Conservation (phyloP, 306 rosid genomes). For the Casuarina equisetifolia region DNA sequence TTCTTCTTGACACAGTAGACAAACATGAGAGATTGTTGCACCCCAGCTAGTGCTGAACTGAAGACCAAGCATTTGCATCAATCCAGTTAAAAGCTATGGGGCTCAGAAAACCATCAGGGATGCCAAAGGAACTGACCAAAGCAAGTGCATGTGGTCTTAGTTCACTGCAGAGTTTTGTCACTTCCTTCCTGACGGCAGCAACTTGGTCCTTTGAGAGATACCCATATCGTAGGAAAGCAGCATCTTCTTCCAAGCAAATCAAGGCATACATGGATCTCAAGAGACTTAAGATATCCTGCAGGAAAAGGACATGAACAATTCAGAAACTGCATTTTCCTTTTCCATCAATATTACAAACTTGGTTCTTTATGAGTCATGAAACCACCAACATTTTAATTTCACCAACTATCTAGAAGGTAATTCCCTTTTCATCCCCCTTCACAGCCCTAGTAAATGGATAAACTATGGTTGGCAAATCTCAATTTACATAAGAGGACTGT, state of each 20-base stretch:
- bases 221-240: constrained; percentile 75
- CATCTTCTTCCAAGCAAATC: constrained; percentile 80
- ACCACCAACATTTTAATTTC: neutral
- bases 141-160: constrained; percentile 84
- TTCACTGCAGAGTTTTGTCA: constrained; percentile 63
- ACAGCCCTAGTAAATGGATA: neutral
- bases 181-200: constrained; percentile 73
- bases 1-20: constrained; percentile 6
- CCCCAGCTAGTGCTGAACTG: constrained; percentile 45
- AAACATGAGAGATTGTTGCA: neutral
- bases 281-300: constrained; percentile 60
- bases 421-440: neutral
- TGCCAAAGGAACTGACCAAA: constrained; percentile 85
- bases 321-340: neutral
- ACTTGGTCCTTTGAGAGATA: constrained; percentile 60
- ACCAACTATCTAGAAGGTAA: neutral
- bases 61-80: constrained; percentile 78
- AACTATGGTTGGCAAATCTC: neutral
- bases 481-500: neutral
- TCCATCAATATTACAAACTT: neutral
- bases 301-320: constrained; percentile 4
- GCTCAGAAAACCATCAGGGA: constrained; percentile 86
- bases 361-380: neutral
- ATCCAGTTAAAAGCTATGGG: constrained; percentile 88
- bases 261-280: constrained; percentile 80